Evolutionary conservation across 441 rosid species (phyloP).

Genomic region (Gossypium schwendimanii): DNA sequence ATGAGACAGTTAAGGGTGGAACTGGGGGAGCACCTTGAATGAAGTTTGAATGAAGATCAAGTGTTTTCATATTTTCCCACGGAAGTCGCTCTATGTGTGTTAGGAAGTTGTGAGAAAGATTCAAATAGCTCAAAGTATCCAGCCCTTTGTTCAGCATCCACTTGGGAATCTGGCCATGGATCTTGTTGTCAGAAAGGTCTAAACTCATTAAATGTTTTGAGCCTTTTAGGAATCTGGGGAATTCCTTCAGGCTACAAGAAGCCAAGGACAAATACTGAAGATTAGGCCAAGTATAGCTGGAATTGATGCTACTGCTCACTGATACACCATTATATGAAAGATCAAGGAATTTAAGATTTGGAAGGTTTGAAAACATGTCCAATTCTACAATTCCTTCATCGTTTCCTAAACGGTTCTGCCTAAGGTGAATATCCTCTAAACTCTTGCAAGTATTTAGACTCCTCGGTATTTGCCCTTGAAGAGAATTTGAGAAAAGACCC

Average conservation of each 20-base stretch:
- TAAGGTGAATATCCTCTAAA: not conserved
- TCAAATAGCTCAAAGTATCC: not conserved
- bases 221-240: not conserved
- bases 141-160: not conserved
- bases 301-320: not conserved
- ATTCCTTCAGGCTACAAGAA: not conserved
- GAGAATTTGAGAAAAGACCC: not conserved
- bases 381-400: not conserved
- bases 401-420: not conserved
- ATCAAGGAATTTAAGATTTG: not conserved
- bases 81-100: not conserved
- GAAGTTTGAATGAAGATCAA: not conserved
- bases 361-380: not conserved
- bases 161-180: not conserved
- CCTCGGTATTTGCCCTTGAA: not conserved
- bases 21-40: not conserved
- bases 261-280: not conserved
- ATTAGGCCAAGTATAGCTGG: not conserved
- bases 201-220: not conserved
- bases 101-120: not conserved
- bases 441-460: not conserved
- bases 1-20: not conserved
- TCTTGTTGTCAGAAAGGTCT: not conserved
- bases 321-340: too few relatives aligned
- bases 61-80: not conserved